Percentiles rank a stretch among this genome's conserved stretches.
These are phyloP conservation scores for Globisporangium solare DNA, from an alignment of 352 stramenopile genomes.

Conservation along the genomic window DNA sequence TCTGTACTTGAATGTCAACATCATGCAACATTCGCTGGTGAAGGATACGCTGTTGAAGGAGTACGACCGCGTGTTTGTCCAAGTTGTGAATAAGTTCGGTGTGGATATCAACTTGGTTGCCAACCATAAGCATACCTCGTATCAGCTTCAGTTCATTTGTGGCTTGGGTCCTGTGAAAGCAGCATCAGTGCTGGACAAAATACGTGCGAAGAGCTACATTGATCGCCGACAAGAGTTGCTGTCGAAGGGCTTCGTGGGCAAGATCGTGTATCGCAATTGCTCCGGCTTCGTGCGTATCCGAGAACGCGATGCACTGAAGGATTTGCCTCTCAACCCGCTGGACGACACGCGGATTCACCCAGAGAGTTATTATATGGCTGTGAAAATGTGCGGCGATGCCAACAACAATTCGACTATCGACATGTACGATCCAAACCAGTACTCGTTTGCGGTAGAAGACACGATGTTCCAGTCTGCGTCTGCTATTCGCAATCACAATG, in stretches of 20 bases:
- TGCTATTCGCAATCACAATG: slow-evolving; percentile 68
- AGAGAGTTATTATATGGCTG: slow-evolving; percentile 90
- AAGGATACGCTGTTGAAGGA: slow-evolving; percentile 82
- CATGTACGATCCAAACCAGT: slow-evolving; percentile 89
- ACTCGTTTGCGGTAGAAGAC: slow-evolving; percentile 88
- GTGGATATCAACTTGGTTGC: slow-evolving; percentile 88
- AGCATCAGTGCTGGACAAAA: slow-evolving; percentile 71
- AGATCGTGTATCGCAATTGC: slow-evolving; percentile 87
- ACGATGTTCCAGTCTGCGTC: slow-evolving; percentile 89
- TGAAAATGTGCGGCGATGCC: slow-evolving; percentile 88
- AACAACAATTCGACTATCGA: slow-evolving; percentile 91
- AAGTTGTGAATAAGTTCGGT: slow-evolving; percentile 84
- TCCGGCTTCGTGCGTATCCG: slow-evolving; percentile 86
- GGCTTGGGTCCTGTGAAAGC: slow-evolving; percentile 83
- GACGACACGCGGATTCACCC: slow-evolving; percentile 87
- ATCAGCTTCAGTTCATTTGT: slow-evolving; percentile 86
- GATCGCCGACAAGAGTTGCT: slow-evolving; percentile 83
- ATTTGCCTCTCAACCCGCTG: slow-evolving; percentile 79
- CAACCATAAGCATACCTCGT: slow-evolving; percentile 86
- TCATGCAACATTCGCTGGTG: slow-evolving; percentile 83
- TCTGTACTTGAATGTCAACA: slow-evolving; percentile 81
- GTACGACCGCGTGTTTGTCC: slow-evolving; percentile 84
- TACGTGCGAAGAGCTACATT: slow-evolving; percentile 81
- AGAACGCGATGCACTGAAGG: slow-evolving; percentile 79
- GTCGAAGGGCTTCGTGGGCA: slow-evolving; percentile 78